Evolutionary conservation across 1,139 yeast genomes (phyloP).

Genomic region (Blastobotrys petasosporus): DNA sequence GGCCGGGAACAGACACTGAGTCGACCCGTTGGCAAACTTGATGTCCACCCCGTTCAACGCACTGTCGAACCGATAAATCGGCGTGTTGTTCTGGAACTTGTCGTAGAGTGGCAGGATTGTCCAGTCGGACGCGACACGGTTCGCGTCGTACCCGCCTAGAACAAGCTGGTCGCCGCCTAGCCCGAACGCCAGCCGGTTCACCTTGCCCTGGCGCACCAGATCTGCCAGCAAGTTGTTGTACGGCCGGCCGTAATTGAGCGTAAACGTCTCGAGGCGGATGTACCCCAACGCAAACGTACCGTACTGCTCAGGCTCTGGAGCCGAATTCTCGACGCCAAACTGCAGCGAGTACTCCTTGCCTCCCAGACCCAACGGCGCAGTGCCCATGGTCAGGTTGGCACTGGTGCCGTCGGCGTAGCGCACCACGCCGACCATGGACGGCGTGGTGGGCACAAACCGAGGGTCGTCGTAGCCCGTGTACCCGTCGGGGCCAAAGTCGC

Average conservation of each 20-base stretch:
- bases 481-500: constrained; percentile 3
- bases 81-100: not conserved
- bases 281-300: no score
- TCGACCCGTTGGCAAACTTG: not conserved
- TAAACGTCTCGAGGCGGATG: no score
- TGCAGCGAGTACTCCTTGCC: no score
- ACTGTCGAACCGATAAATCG: not conserved
- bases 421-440: not conserved
- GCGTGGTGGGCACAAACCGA: not conserved
- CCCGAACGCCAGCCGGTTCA: constrained; percentile 5
- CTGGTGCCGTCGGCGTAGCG: not conserved
- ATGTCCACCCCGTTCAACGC: not conserved
- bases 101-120: not conserved
- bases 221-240: constrained; percentile 2
- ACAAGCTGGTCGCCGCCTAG: constrained; percentile 5
- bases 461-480: constrained; percentile 1
- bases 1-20: no score
- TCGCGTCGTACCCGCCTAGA: constrained; percentile 5
- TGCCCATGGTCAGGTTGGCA: not conserved
- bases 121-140: not conserved
- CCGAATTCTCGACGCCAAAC: no score
- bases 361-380: not conserved
- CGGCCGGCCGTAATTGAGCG: not conserved
- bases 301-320: no score
- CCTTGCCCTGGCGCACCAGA: not conserved